A percentile compares a stretch with the other conserved stretches of the same genome.
Conservation (phyloP, 495 filamentous ascomycete species). For the Articulospora tetracladia region DNA sequence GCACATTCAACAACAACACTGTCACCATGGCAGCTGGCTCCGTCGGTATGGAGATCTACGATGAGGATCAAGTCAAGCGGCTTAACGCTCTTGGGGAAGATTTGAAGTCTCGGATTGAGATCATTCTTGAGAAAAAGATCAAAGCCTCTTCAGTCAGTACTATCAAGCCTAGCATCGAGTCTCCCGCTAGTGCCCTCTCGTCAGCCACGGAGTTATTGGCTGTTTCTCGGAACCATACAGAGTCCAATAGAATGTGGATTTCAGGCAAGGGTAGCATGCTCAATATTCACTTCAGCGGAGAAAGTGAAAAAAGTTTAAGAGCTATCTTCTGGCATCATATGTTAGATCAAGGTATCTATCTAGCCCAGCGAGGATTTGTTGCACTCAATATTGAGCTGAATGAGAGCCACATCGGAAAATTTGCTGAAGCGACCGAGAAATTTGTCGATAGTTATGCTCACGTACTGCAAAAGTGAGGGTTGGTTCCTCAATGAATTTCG, state of each 20-base stretch:
- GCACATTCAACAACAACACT: slow-evolving; percentile 68
- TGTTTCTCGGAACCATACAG: background rate
- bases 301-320: slow-evolving; percentile 10
- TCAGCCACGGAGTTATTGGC: slow-evolving; percentile 20
- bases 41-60: slow-evolving; percentile 41
- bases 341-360: slow-evolving; percentile 28
- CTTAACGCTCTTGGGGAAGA: slow-evolving; percentile 37
- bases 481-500: too few relatives aligned
- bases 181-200: too few relatives aligned
- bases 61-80: slow-evolving; percentile 30
- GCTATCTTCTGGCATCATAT: slow-evolving; percentile 29
- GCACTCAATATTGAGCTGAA: slow-evolving; percentile 24
- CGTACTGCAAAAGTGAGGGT: too few relatives aligned
- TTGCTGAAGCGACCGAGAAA: slow-evolving; percentile 14
- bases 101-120: background rate
- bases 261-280: slow-evolving; percentile 43
- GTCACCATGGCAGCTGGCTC: slow-evolving; percentile 54
- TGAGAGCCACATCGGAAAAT: slow-evolving; percentile 16
- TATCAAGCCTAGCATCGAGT: background rate
- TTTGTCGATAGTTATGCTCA: slow-evolving; percentile 13
- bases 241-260: slow-evolving; percentile 17
- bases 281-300: slow-evolving; percentile 34
- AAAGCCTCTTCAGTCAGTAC: background rate
- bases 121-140: background rate
- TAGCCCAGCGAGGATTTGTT: slow-evolving; percentile 29